A percentile compares a stretch with the other conserved stretches of the same genome.
Conservation (phyloP, 129 eudicot genomes). For the Lonicera japonica region DNA sequence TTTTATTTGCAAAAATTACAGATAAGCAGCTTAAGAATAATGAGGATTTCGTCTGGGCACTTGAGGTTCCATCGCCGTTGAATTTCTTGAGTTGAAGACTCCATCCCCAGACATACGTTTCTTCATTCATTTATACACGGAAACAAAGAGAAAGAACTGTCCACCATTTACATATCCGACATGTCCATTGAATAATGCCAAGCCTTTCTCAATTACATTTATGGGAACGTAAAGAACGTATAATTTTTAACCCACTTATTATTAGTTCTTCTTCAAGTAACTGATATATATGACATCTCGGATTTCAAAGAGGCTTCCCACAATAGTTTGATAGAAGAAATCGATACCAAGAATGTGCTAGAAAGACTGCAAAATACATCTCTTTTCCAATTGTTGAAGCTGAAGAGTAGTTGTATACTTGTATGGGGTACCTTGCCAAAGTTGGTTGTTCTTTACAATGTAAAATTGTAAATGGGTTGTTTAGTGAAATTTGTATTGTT, state of each 20-base stretch:
- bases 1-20: constrained; percentile 51
- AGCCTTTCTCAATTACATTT: constrained; percentile 64
- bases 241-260: constrained; percentile 65
- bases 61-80: constrained; percentile 87
- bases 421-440: constrained; percentile 74
- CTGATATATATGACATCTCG: constrained; percentile 73
- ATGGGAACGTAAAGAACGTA: constrained; percentile 52
- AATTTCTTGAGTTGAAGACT: constrained; percentile 81
- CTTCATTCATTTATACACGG: constrained; percentile 35
- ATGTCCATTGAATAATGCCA: constrained; percentile 80
- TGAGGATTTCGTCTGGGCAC: constrained; percentile 87
- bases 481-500: constrained; percentile 30
- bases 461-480: constrained; percentile 16
- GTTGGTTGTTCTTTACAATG: constrained; percentile 18
- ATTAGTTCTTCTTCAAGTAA: constrained; percentile 73
- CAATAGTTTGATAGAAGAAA: constrained; percentile 74
- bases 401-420: constrained; percentile 78
- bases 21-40: constrained; percentile 74
- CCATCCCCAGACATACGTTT: constrained; percentile 51
- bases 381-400: constrained; percentile 57
- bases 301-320: constrained; percentile 92
- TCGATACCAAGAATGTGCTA: constrained; percentile 74
- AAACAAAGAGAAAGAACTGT: constrained; percentile 74
- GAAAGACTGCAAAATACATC: constrained; percentile 85
- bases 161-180: constrained; percentile 70